A percentile compares a stretch with the other conserved stretches of the same genome.
Conservation (phyloP, 805 yeast species). For the Metschnikowia anglica region DNA sequence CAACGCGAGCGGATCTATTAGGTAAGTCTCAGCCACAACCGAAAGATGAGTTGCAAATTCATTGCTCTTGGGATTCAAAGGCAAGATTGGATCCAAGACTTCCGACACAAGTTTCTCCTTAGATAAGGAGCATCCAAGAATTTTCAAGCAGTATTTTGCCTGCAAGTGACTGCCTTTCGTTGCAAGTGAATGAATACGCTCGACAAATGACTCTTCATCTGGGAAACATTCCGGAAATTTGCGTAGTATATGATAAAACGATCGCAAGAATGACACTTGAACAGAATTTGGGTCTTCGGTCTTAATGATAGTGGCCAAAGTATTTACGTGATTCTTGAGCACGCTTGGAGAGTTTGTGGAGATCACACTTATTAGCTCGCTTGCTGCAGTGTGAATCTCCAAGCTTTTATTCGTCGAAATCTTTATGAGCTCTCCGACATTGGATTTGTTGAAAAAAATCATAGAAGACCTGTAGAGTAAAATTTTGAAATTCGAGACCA, state of each 20-base stretch:
- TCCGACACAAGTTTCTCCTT: constrained; percentile 41
- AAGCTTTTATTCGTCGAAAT: constrained; percentile 38
- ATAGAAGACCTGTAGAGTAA: constrained; percentile 62
- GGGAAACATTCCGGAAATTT: constrained; percentile 50
- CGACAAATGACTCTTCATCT: constrained; percentile 43
- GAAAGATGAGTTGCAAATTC: constrained; percentile 57
- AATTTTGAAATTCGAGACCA: constrained; percentile 54
- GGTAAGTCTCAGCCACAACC: constrained; percentile 57
- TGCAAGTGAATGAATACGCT: constrained; percentile 47
- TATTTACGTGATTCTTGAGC: constrained; percentile 56
- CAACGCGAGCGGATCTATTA: constrained; percentile 46
- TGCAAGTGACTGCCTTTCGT: constrained; percentile 55
- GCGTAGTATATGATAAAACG: constrained; percentile 57
- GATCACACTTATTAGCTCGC: constrained; percentile 56
- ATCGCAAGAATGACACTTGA: constrained; percentile 39
- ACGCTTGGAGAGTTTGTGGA: constrained; percentile 62
- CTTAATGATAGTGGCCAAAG: constrained; percentile 43
- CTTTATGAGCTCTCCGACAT: constrained; percentile 53
- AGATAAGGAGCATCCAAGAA: constrained; percentile 49
- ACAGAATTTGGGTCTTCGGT: constrained; percentile 19
- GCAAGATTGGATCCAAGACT: constrained; percentile 47
- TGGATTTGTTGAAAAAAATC: constrained; percentile 63
- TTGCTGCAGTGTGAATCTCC: constrained; percentile 38
- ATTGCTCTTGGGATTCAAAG: constrained; percentile 41
- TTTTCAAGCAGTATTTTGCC: constrained; percentile 62